Evolutionary conservation across 352 stramenopile genomes (phyloP).

Genomic region (Pythium coloratum): DNA sequence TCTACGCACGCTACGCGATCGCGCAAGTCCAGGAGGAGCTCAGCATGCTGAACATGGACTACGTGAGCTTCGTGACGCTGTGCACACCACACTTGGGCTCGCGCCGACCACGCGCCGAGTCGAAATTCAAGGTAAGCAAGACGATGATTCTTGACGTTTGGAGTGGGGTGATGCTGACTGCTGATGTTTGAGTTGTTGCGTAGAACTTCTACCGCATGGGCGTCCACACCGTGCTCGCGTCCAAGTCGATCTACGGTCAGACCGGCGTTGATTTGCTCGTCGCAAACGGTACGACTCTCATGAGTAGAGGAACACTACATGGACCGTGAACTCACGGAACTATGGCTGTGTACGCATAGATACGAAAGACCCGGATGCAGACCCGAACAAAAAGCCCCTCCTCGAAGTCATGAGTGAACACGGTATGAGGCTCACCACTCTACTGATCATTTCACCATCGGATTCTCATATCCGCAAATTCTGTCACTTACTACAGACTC

Average conservation of each 20-base stretch:
- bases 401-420: conserved; percentile 68
- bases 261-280: conserved; percentile 77
- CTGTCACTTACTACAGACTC: conserved; percentile 30
- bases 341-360: conserved; percentile 10
- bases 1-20: conserved; percentile 74
- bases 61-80: conserved; percentile 76
- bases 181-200: conserved; percentile 1
- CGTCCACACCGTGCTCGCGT: conserved; percentile 68
- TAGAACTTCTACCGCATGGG: conserved; percentile 72
- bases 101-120: conserved; percentile 55
- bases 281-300: conserved; percentile 11
- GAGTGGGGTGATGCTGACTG: not conserved
- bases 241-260: conserved; percentile 64
- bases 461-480: not conserved
- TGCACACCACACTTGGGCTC: conserved; percentile 81
- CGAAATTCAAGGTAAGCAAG: conserved; percentile 60
- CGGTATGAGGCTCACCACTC: conserved; percentile 22
- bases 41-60: conserved; percentile 59
- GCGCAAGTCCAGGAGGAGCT: conserved; percentile 55
- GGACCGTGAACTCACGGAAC: too few species aligned
- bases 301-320: too few species aligned
- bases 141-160: not conserved
- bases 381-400: conserved; percentile 32
- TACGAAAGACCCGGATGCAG: conserved; percentile 5
- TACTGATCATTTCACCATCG: not conserved